Conservation (phyloP, 345 rosid genomes). For the Lepidium sativum region DNA sequence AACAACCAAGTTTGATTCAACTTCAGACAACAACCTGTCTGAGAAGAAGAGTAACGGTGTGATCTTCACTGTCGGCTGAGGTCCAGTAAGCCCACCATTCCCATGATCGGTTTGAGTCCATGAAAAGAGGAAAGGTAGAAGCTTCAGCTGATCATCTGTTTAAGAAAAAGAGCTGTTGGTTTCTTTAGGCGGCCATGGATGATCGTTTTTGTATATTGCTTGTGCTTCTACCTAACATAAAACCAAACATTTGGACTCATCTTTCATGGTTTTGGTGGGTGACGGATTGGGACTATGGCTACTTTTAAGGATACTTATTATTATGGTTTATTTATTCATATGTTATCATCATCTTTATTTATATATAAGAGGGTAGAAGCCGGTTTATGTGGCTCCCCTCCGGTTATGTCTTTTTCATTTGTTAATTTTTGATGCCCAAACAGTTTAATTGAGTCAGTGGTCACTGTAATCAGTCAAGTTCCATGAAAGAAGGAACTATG, state of each 20-base stretch:
- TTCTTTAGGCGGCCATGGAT: conserved; percentile 28
- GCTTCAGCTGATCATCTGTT: conserved; percentile 28
- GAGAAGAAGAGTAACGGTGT: conserved; percentile 19
- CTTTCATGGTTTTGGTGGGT: conserved; percentile 26
- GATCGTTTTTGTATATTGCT: conserved; percentile 30
- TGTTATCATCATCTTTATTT: conserved; percentile 2
- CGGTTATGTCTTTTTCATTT: conserved; percentile 3
- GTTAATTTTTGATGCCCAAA: neutral
- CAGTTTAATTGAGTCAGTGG: neutral
- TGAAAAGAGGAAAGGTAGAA: conserved; percentile 14
- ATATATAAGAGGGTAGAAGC: conserved; percentile 16
- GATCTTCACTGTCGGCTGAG: conserved; percentile 13
- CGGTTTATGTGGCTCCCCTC: conserved; percentile 28
- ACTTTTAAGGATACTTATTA: conserved; percentile 7
- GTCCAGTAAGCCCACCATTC: neutral
- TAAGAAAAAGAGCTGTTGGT: conserved; percentile 24
- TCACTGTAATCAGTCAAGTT: neutral
- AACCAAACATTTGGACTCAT: conserved; percentile 4
- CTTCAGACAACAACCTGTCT: conserved; percentile 9
- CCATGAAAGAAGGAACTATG: neutral
- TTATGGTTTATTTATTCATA: neutral
- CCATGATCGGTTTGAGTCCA: conserved; percentile 18
- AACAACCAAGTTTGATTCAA: neutral
- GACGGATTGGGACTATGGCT: neutral
- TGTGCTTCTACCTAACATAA: conserved; percentile 11